Evolutionary conservation across 2,329 filamentous ascomycete genomes (phyloP).

Genomic region (Cytospora paraplurivora): DNA sequence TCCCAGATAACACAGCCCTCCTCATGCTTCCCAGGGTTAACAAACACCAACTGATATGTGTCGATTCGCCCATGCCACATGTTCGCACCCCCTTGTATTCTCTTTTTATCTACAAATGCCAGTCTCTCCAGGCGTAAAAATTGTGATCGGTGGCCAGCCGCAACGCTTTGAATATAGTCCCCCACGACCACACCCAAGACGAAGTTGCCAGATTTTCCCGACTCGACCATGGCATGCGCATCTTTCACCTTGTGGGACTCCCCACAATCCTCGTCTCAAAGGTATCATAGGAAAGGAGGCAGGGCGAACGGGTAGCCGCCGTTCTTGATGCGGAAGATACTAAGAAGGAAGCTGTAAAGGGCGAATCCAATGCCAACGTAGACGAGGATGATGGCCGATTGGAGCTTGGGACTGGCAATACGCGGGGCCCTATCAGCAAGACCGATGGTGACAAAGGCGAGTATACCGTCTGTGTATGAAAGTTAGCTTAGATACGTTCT

Average conservation of each 20-base stretch:
- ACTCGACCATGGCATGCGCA: not conserved
- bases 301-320: slow-evolving; percentile 91
- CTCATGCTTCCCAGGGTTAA: not conserved
- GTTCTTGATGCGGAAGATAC: slow-evolving; percentile 93
- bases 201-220: not conserved
- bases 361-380: slow-evolving; percentile 78
- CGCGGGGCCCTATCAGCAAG: slow-evolving; percentile 91
- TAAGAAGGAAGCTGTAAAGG: slow-evolving; percentile 92
- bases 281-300: slow-evolving; percentile 73
- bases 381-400: slow-evolving; percentile 78
- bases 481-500: slow-evolving; percentile 31
- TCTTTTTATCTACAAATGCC: slow-evolving; percentile 5
- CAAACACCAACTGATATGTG: not conserved
- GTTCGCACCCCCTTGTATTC: not conserved
- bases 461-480: slow-evolving; percentile 55
- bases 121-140: not conserved
- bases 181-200: not conserved
- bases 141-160: not conserved
- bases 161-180: not conserved
- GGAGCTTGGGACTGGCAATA: slow-evolving; percentile 73
- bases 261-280: not conserved
- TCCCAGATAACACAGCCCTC: not conserved
- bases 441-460: slow-evolving; percentile 90
- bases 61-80: not conserved
- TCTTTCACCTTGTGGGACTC: not conserved